Conservation (phyloP, 805 yeast species). For the Candida nitratophila region DNA sequence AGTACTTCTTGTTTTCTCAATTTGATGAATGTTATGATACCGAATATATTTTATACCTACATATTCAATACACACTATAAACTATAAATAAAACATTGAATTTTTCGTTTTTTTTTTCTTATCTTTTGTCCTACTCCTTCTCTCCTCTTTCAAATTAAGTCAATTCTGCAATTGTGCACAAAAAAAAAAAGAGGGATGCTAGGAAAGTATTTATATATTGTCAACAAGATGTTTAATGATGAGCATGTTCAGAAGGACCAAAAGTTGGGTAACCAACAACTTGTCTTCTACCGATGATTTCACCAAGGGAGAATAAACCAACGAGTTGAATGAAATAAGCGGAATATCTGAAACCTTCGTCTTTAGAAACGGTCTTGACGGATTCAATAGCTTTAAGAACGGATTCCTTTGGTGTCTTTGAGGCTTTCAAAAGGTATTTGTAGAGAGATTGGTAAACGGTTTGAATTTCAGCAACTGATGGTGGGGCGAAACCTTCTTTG, state of each 20-base stretch:
- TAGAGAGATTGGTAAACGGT: conserved; percentile 55
- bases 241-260: conserved; percentile 37
- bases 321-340: conserved; percentile 76
- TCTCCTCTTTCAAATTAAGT: no score
- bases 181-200: no score
- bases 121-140: no score
- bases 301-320: conserved; percentile 93
- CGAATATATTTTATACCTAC: conserved; percentile 1
- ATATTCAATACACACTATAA: conserved; percentile 1
- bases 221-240: conserved; percentile 13
- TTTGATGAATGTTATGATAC: neutral
- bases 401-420: conserved; percentile 56
- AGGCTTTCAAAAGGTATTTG: conserved; percentile 34
- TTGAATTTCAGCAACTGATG: conserved; percentile 69
- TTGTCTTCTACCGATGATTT: conserved; percentile 92
- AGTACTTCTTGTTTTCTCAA: neutral
- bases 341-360: conserved; percentile 56
- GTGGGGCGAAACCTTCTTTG: conserved; percentile 93
- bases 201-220: no score
- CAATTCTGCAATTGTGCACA: neutral
- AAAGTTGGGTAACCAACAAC: conserved; percentile 77
- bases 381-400: conserved; percentile 38
- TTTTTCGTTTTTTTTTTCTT: neutral
- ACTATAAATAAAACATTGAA: neutral
- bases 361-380: conserved; percentile 37